Percentiles rank a stretch among this genome's conserved stretches.
Conservation (phyloP, 106 monocot genomes). For the Dioscorea zingiberensis region DNA sequence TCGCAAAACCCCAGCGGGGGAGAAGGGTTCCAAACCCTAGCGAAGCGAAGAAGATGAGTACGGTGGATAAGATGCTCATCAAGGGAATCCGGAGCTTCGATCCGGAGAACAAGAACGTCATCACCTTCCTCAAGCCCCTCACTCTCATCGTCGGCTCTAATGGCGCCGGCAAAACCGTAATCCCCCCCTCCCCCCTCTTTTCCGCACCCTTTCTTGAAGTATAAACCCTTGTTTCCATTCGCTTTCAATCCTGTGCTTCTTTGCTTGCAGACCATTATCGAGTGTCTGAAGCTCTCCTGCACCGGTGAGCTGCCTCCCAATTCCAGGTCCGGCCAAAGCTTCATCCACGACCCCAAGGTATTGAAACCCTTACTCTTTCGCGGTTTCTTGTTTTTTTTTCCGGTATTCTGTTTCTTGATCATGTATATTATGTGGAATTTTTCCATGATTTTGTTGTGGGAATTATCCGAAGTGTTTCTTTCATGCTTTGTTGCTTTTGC, state of each 20-base stretch:
- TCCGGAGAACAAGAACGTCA: constrained; percentile 96
- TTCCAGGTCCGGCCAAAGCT: constrained; percentile 93
- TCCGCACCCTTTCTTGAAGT: background rate
- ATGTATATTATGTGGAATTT: too few species aligned
- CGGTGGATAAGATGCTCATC: constrained; percentile 98
- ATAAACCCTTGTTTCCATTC: background rate
- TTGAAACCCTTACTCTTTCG: background rate
- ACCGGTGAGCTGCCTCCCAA: constrained; percentile 97
- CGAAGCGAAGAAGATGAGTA: constrained; percentile 56
- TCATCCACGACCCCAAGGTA: constrained; percentile 99
- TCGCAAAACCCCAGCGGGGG: background rate
- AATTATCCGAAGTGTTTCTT: too few species aligned
- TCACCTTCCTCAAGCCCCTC: constrained; percentile 96
- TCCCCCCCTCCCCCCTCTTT: background rate
- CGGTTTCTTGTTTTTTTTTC: background rate
- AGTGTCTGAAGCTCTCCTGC: constrained; percentile 88
- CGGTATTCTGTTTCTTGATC: too few species aligned
- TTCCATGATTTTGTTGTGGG: too few species aligned
- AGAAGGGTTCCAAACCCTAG: background rate
- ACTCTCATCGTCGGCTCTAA: constrained; percentile 99
- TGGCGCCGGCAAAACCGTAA: constrained; percentile 95
- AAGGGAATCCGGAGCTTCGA: constrained; percentile 99
- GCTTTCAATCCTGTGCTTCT: background rate
- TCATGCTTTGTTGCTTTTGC: too few species aligned
- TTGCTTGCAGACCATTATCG: constrained; percentile 80